Base-by-base conservation (phyloP, 2,329 filamentous ascomycete genomes). In the Cladophialophora exuberans region DNA sequence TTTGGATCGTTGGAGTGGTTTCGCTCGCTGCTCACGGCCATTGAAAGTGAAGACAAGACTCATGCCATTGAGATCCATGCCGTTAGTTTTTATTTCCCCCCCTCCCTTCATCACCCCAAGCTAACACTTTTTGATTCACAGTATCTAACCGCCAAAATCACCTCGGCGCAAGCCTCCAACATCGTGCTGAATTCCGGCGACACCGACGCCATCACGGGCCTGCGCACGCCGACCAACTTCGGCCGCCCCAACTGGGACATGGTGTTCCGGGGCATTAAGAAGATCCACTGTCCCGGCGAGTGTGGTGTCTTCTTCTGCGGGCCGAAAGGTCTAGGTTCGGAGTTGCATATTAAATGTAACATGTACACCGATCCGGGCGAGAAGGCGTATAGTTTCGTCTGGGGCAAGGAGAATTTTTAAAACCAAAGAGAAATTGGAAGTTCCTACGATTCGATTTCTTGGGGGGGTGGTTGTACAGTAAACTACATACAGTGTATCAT, bases 1-100 rank as follows among this genome's bases (percentile, higher is more conserved):
- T 93, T 93, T 67, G 89, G 87, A 30, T 90, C 87, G 0, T 92
- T 94, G 65, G 89, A 94, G 77, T 95, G 90, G 90, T 94, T 95
- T 79, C 82, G 88, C 43, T 92, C 88, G 17, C 76, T 95, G 56
- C 81, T 95, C 11, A 79, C 91, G 60, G 90, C 90, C 51, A 93
- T 95, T 65, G 90, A 94, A 74, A 87, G 87, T 0, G 89, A 94
- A 75, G 90, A 95, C 73, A 79, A 90, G 60, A 86, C 90, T 67
- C 85, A 90, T 72, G 83, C 87, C 60, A 94, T 95, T 71, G 90
- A 95, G 74, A 94, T 95, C 57, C 89, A 94, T 73, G 91, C 88
- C 0, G 74, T 77, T 70, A 69, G 74, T 56, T 22, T 23, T 6
- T 18, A 17, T 33, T 35, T 22, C 17, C 44, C 17, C 33, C 26